Conservation (phyloP, 768 basidiomycete genomes). For the Lactifluus echinatus region DNA sequence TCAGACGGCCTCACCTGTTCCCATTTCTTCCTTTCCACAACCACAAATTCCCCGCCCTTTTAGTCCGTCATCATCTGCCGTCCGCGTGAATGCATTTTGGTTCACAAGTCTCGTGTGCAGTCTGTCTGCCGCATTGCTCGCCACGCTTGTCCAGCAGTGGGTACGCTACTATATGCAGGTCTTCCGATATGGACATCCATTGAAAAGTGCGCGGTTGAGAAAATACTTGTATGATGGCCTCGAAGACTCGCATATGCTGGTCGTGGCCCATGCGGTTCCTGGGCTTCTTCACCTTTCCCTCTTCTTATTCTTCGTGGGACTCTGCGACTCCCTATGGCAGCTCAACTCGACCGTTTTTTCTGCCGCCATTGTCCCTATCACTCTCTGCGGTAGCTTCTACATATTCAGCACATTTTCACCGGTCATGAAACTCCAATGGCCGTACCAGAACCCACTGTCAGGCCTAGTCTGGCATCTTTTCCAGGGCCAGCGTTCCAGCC, state of each 20-base stretch:
- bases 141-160: slow-evolving; percentile 45
- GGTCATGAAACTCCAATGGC: background rate
- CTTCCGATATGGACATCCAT: slow-evolving; percentile 25
- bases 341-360: slow-evolving; percentile 14
- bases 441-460: slow-evolving; percentile 4
- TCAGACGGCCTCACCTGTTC: background rate
- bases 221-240: slow-evolving; percentile 32
- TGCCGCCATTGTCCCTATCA: background rate
- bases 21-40: background rate
- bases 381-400: slow-evolving; percentile 6
- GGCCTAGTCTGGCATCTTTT: slow-evolving; percentile 2
- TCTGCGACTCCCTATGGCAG: slow-evolving; percentile 36
- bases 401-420: slow-evolving; percentile 8
- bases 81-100: slow-evolving; percentile 36
- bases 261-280: slow-evolving; percentile 36
- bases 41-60: background rate
- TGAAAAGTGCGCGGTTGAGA: slow-evolving; percentile 34
- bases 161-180: slow-evolving; percentile 29
- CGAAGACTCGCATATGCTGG: slow-evolving; percentile 32
- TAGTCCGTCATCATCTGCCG: slow-evolving; percentile 25
- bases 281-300: slow-evolving; percentile 42
- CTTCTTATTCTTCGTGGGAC: slow-evolving; percentile 41
- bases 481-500: background rate
- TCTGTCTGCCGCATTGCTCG: slow-evolving; percentile 34
- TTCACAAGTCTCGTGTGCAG: slow-evolving; percentile 32